These are phyloP conservation scores for Metschnikowia borealis DNA, from an alignment of 805 yeast genomes.

Conservation along the genomic window DNA sequence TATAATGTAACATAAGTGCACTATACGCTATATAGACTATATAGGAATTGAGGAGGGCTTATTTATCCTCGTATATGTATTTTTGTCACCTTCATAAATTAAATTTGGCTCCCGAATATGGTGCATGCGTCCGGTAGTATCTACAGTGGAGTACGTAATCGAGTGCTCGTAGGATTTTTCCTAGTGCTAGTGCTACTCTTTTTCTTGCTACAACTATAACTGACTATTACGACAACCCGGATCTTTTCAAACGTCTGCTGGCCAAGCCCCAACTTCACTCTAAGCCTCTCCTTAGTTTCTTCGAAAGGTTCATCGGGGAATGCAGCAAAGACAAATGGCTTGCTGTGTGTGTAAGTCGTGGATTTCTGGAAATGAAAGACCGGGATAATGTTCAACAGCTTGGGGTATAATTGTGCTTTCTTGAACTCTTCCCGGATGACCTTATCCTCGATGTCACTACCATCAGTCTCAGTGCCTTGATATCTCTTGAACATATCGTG, in stretches of 20 bases:
- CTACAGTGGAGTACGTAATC: no score
- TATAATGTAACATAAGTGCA: no score
- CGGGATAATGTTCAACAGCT: conserved; percentile 46
- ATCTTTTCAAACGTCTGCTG: conserved; percentile 77
- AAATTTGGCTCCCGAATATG: no score
- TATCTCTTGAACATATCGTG: conserved; percentile 32
- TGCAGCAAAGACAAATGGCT: conserved; percentile 76
- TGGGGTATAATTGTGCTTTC: conserved; percentile 21
- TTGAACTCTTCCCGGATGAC: conserved; percentile 15
- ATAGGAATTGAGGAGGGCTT: no score
- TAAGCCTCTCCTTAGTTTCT: conserved; percentile 64
- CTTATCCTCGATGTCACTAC: conserved; percentile 25
- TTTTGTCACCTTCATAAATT: no score
- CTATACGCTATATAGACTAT: no score
- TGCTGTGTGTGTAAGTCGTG: conserved; percentile 65
- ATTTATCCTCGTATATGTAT: no score
- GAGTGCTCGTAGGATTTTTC: no score
- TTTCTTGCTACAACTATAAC: no score
- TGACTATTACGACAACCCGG: no score
- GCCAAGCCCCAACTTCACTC: conserved; percentile 67
- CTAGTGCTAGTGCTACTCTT: no score
- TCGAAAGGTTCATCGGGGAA: conserved; percentile 61
- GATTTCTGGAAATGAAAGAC: conserved; percentile 78
- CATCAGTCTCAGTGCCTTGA: conserved; percentile 17
- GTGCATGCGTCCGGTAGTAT: no score